phyloP scores from a whole-genome alignment of 202 grass and related monocot species.

The Tripidium arundinaceum region DNA sequence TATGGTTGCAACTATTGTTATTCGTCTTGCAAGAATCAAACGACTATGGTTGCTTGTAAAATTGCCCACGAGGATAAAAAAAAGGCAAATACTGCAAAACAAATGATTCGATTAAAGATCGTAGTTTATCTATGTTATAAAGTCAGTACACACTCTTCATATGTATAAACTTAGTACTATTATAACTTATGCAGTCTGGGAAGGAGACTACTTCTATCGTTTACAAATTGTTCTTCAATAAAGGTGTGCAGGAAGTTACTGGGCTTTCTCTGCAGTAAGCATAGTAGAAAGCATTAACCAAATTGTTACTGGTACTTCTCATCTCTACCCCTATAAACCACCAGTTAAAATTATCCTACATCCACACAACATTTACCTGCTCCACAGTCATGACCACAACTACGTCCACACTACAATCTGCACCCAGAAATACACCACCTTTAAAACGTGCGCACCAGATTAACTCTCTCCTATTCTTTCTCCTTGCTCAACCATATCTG shows the following conservation, averaged over 20 bases:
- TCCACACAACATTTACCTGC: too few species aligned
- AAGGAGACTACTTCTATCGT: not conserved
- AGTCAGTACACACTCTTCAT: not conserved
- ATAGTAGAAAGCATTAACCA: constrained; percentile 81
- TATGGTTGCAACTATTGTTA: too few species aligned
- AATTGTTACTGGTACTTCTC: constrained; percentile 63
- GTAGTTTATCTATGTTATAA: not conserved
- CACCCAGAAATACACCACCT: too few species aligned
- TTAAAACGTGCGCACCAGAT: too few species aligned
- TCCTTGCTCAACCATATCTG: too few species aligned
- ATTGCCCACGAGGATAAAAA: not conserved
- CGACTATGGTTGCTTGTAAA: not conserved
- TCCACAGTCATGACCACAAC: too few species aligned
- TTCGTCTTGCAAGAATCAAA: not conserved
- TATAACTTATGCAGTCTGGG: not conserved
- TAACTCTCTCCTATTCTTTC: too few species aligned
- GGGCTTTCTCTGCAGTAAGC: constrained; percentile 76
- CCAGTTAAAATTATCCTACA: too few species aligned
- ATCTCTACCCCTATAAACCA: too few species aligned
- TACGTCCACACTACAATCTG: too few species aligned
- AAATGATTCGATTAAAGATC: not conserved
- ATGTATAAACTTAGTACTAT: not conserved
- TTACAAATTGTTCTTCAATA: not conserved
- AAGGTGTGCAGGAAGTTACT: constrained; percentile 62
- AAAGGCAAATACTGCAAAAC: not conserved